Evolutionary conservation across 2,329 filamentous ascomycete species (phyloP).

Genomic region (Colletotrichum sp.): DNA sequence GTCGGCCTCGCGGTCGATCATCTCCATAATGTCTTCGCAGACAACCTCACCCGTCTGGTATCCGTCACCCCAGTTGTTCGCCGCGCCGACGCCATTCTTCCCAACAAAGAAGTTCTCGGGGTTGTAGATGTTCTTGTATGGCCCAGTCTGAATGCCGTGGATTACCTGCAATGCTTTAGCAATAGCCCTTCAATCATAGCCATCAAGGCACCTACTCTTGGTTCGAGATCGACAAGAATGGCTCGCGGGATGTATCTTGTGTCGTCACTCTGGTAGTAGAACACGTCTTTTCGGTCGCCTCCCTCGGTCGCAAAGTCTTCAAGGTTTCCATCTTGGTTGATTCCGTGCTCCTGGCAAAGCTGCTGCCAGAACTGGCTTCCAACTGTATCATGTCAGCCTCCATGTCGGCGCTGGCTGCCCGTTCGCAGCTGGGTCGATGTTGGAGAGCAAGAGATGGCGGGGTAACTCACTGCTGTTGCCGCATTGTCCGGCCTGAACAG

Average conservation of each 20-base stretch:
- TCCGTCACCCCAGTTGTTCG: constrained; percentile 98
- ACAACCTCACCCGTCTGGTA: constrained; percentile 92
- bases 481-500: constrained; percentile 97
- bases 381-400: constrained; percentile 60
- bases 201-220: constrained; percentile 62
- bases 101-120: constrained; percentile 98
- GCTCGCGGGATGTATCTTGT: constrained; percentile 97
- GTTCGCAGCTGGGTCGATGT: background rate
- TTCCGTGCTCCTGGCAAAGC: constrained; percentile 96
- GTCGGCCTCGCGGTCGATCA: constrained; percentile 98
- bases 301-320: constrained; percentile 98
- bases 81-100: constrained; percentile 90
- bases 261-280: constrained; percentile 99
- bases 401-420: background rate
- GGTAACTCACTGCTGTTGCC: constrained; percentile 91
- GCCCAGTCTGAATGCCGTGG: constrained; percentile 87
- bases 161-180: constrained; percentile 64
- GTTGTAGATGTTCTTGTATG: constrained; percentile 99
- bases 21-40: constrained; percentile 97
- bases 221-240: constrained; percentile 94
- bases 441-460: background rate
- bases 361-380: constrained; percentile 99
- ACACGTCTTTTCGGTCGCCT: constrained; percentile 97
- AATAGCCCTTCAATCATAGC: background rate
- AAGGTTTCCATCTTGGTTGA: constrained; percentile 95